Evolutionary conservation across 2,329 filamentous ascomycete species (phyloP), one percentile per base, ranked within the genome.

Genomic region (Fusarium incarnatum): DNA sequence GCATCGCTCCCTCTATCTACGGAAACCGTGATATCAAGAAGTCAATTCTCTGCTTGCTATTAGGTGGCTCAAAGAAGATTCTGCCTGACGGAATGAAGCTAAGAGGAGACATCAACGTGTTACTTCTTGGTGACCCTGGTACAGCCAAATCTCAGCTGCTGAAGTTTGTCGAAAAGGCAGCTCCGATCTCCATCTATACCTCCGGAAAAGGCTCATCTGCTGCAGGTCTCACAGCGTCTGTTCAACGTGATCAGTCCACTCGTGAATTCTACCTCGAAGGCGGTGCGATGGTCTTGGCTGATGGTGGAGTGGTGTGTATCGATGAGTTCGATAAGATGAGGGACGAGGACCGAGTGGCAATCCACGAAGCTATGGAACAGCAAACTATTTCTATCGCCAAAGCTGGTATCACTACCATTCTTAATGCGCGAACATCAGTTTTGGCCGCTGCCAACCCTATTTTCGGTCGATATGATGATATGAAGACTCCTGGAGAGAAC

Each of bases 301-400:
- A 99, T 73, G 94, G 94, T 4, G 96, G 96, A 75, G 95, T 98
- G 2, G 96, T 98, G 12, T 98, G 96, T 81, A 99, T 99, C 74
- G 96, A 99, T 78, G 96, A 99, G 82, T 99, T 99, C 78, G 96
- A 99, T 84, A 99, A 99, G 85, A 99, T 99, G 96, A 88, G 96
- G 68, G 96, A 99, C 78, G 96, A 99, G 80, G 96, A 99, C 76
- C 89, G 96, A 74, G 96, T 98, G 9, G 96, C 96, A 3, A 99
- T 99, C 72, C 96, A 99, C 85, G 96, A 99, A 87, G 96, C 96
- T 62, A 99, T 99, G 96, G 96, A 99, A 79, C 96, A 99, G 83
- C 96, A 99, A 81, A 99, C 96, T 0, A 99, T 99, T 66, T 98
- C 96, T 13, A 98, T 99, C 75, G 96, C 96, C 70, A 98, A 99